Base-by-base conservation (phyloP, 495 filamentous ascomycete genomes). In the Podospora conica region DNA sequence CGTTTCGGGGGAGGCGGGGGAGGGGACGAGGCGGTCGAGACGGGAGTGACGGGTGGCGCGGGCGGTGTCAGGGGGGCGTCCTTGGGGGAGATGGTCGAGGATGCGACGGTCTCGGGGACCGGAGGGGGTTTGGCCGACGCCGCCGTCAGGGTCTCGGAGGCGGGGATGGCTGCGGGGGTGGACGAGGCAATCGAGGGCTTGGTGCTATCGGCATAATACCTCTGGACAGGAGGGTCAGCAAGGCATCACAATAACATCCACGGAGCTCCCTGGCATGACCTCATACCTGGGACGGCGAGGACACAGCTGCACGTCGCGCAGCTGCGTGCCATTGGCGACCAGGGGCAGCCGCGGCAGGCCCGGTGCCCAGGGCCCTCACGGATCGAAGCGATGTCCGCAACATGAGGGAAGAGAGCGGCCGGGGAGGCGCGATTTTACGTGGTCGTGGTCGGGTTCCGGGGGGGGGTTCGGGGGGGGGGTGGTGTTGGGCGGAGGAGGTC, bases 351-450 rank as follows among this genome's bases (percentile, higher is more conserved):
- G 76, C 77, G 75, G 76, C 71, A 69, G 83, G 76, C 76, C 77
- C 82, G 74, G 73, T 75, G 76, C 78, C 78, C 75, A 83, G 71
- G 68, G 80, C 81, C 78, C 82, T 84, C 72, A 81, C 79, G 70
- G 85, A 82, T 76, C 80, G 82, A 78, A 89, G 72, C 76, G 87
- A 87, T 75, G 82, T 81, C 72, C 86, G 87, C 83, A 89, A 82
- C 87, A 90, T 89, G 79, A 80, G 81, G 82, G 75, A 82, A 82
- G 85, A 77, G 81, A 77, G 71, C 68, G 74, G 77, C 77, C 77
- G 71, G 74, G 71, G 71, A 66, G 74, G 75, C 73, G 75, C 77
- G 70, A 75, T 72, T 75, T 70, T 71, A n/a, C 65, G 70, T 65
- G 60, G 33, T 70, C 25, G 68, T 48, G 40, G 29, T 12, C 29